A percentile compares a stretch with the other conserved stretches of the same genome.
phyloP scores from a whole-genome alignment of 164 flowering plant species.

The Stephania yunnanensis region DNA sequence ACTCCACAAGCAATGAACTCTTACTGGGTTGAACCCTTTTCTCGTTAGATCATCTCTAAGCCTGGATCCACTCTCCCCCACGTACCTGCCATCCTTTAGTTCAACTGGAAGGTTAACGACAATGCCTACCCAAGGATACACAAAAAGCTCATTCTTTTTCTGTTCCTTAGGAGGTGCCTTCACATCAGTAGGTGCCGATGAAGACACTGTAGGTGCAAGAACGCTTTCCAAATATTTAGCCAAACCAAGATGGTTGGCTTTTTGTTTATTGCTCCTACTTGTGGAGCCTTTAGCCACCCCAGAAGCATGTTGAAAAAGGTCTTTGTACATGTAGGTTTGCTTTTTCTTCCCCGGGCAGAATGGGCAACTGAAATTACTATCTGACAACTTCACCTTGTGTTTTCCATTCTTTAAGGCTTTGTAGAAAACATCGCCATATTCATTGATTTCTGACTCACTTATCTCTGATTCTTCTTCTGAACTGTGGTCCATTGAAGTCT shows the following conservation, averaged over 20 bases:
- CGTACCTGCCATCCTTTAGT: slow-evolving; percentile 52
- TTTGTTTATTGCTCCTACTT: slow-evolving; percentile 53
- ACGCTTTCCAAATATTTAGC: slow-evolving; percentile 58
- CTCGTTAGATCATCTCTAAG: slow-evolving; percentile 48
- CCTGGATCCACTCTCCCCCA: slow-evolving; percentile 71
- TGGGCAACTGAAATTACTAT: slow-evolving; percentile 54
- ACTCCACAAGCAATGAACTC: slow-evolving; percentile 71
- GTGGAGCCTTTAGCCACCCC: slow-evolving; percentile 60
- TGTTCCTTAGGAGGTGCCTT: slow-evolving; percentile 27
- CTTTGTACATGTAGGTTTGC: slow-evolving; percentile 45
- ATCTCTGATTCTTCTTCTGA: slow-evolving; percentile 65
- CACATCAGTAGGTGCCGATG: slow-evolving; percentile 27
- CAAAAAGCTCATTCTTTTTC: slow-evolving; percentile 51
- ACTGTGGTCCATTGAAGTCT: slow-evolving; percentile 27
- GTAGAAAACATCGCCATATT: slow-evolving; percentile 41
- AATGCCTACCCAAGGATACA: slow-evolving; percentile 79
- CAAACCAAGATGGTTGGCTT: slow-evolving; percentile 72
- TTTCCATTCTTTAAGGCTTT: slow-evolving; percentile 55
- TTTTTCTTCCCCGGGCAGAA: slow-evolving; percentile 69
- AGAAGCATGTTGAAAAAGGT: slow-evolving; percentile 79
- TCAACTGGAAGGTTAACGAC: slow-evolving; percentile 65
- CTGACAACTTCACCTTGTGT: slow-evolving; percentile 34
- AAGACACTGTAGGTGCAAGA: slow-evolving; percentile 22
- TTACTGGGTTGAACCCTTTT: slow-evolving; percentile 64
- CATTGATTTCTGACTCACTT: slow-evolving; percentile 70